Evolutionary conservation across 768 basidiomycete species (phyloP).

Genomic region (Rhodotorula kratochvilovae): DNA sequence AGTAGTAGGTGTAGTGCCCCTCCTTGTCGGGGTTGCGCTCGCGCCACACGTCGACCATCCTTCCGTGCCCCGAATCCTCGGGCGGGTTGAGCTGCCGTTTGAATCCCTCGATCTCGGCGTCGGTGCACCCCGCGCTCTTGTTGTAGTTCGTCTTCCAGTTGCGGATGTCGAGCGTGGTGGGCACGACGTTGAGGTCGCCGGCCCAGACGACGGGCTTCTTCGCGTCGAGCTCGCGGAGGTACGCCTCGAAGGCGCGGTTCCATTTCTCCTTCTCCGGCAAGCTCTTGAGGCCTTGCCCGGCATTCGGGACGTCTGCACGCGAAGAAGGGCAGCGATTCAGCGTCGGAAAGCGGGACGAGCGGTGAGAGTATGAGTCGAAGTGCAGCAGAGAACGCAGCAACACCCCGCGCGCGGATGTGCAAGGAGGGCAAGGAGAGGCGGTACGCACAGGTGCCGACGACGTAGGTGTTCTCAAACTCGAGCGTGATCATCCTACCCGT

Average conservation of each 20-base stretch:
- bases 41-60: constrained; percentile 77
- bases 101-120: constrained; percentile 72
- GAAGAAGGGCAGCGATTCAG: background rate
- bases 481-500: constrained; percentile 59
- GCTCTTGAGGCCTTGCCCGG: constrained; percentile 64
- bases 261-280: constrained; percentile 53
- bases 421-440: background rate
- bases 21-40: constrained; percentile 49
- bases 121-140: constrained; percentile 78
- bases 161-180: constrained; percentile 56
- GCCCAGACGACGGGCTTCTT: constrained; percentile 83
- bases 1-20: constrained; percentile 60
- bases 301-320: constrained; percentile 73
- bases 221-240: constrained; percentile 67
- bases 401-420: too few relatives aligned
- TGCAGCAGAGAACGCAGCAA: too few relatives aligned
- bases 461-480: constrained; percentile 66
- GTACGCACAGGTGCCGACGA: constrained; percentile 55
- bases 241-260: constrained; percentile 69
- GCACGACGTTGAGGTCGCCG: constrained; percentile 82
- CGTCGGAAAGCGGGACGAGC: too few relatives aligned
- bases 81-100: constrained; percentile 60
- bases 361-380: background rate
- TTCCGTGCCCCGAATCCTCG: constrained; percentile 47
- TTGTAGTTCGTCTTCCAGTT: constrained; percentile 64